Conservation (phyloP, 192 early-diverging fungal genomes). For the Allomyces arbusculus region DNA sequence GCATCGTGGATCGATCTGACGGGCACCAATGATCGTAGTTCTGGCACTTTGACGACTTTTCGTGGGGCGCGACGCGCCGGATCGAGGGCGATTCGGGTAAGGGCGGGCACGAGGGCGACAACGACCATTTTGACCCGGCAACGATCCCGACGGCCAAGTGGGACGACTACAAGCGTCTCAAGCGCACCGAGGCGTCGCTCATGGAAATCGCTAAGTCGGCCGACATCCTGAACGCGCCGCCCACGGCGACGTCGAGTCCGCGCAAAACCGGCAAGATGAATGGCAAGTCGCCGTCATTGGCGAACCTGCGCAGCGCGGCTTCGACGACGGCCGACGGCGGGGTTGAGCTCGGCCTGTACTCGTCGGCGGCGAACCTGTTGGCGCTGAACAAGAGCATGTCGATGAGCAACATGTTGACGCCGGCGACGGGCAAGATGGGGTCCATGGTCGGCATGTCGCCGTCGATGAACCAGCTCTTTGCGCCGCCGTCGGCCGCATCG, state of each 20-base stretch:
- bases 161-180: constrained; percentile 64
- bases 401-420: background rate
- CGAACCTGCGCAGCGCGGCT: background rate
- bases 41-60: constrained; percentile 44
- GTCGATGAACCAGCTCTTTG: background rate
- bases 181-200: background rate
- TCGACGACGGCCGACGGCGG: background rate
- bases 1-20: constrained; percentile 23
- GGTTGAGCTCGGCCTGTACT: background rate
- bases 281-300: background rate
- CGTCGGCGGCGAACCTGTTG: background rate
- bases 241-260: background rate
- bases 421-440: background rate
- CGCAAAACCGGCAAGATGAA: background rate
- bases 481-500: background rate
- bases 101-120: constrained; percentile 34
- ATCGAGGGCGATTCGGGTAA: constrained; percentile 19
- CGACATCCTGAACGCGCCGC: background rate
- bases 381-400: background rate
- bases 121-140: constrained; percentile 67
- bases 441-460: background rate
- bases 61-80: constrained; percentile 30
- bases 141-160: constrained; percentile 71
- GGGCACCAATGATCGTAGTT: constrained; percentile 12
- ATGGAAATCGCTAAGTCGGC: background rate